Conservation (phyloP, 2,329 filamentous ascomycete species). For the Aspergillus sp. region DNA sequence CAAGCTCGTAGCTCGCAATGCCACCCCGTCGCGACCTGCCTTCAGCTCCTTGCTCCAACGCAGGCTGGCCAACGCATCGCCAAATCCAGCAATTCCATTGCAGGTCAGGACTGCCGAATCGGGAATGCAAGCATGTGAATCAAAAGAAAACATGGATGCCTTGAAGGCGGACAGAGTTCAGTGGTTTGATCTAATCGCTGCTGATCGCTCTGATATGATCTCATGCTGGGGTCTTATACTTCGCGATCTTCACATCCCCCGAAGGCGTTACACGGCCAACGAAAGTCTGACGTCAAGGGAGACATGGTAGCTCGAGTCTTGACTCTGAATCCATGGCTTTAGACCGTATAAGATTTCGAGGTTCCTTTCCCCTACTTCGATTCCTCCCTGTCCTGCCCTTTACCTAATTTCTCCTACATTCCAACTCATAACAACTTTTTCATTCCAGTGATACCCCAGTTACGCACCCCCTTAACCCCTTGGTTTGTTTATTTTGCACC, state of each 20-base stretch:
- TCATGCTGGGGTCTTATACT: conserved; percentile 1
- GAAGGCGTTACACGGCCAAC: background rate
- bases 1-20: background rate
- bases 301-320: background rate
- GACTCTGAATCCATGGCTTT: background rate
- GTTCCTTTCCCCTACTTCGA: background rate
- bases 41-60: background rate
- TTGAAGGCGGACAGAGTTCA: background rate
- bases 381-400: background rate
- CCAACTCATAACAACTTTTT: background rate
- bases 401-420: conserved; percentile 1
- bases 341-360: background rate
- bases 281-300: conserved; percentile 4
- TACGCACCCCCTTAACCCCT: conserved; percentile 16
- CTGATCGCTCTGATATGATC: background rate
- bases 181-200: background rate
- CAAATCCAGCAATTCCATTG: background rate
- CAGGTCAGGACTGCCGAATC: background rate
- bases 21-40: background rate
- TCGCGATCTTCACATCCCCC: background rate
- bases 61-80: background rate
- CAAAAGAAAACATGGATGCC: background rate
- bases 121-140: background rate
- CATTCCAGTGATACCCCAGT: conserved; percentile 21
- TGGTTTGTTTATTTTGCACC: conserved; percentile 11